Percentiles rank a stretch among this genome's conserved stretches.
These are phyloP conservation scores for Phylloporus gajari DNA, from an alignment of 1,284 basidiomycete species.

Conservation along the genomic window DNA sequence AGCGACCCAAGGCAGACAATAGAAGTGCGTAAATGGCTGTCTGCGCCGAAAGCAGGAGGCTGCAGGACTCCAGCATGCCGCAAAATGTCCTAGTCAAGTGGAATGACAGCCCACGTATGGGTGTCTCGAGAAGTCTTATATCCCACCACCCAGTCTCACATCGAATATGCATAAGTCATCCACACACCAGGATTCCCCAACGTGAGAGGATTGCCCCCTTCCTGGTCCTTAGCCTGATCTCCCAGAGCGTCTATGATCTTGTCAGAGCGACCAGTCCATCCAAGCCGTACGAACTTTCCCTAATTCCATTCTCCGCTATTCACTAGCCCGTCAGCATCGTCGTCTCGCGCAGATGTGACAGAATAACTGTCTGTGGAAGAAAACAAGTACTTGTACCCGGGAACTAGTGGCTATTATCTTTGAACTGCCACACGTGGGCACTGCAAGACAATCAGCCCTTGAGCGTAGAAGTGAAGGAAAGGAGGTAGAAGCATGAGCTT, in stretches of 20 bases:
- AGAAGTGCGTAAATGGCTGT: slow-evolving; percentile 78
- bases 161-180: slow-evolving; percentile 9
- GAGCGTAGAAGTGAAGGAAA: neutral
- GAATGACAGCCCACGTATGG: slow-evolving; percentile 85
- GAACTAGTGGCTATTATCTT: slow-evolving; percentile 84
- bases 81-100: slow-evolving; percentile 86
- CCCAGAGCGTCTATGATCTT: slow-evolving; percentile 79
- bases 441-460: slow-evolving; percentile 52
- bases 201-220: slow-evolving; percentile 73
- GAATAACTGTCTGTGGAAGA: slow-evolving; percentile 81
- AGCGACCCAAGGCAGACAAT: slow-evolving; percentile 87
- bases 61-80: slow-evolving; percentile 85
- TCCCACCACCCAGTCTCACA: slow-evolving; percentile 21
- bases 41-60: slow-evolving; percentile 68
- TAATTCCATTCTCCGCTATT: slow-evolving; percentile 83
- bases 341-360: slow-evolving; percentile 40
- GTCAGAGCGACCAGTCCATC: slow-evolving; percentile 94
- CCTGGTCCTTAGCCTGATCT: slow-evolving; percentile 89
- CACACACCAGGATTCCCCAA: slow-evolving; percentile 76
- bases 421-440: slow-evolving; percentile 86
- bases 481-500: too few species aligned
- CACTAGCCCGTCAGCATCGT: slow-evolving; percentile 32
- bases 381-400: slow-evolving; percentile 73
- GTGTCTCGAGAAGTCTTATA: slow-evolving; percentile 77
- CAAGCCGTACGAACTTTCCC: slow-evolving; percentile 82